A percentile compares a stretch with the other conserved stretches of the same genome.
These are phyloP conservation scores for Nematocida ironsii DNA, from an alignment of 371 early-diverging fungal species.

Conservation along the genomic window DNA sequence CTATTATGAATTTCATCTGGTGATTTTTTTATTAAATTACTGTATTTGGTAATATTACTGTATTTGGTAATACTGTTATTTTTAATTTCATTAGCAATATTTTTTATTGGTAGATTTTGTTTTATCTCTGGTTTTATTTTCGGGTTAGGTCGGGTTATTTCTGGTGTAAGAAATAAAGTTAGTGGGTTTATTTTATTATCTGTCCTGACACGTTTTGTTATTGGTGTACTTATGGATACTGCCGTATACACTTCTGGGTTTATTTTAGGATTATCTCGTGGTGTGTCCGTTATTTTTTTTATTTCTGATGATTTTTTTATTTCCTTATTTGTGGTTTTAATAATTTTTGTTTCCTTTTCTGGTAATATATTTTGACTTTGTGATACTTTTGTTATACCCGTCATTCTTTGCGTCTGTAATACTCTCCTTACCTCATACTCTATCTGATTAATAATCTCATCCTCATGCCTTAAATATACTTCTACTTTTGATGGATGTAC, in stretches of 20 bases:
- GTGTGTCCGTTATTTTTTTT: no score
- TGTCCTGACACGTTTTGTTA: constrained; percentile 33
- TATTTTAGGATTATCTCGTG: no score
- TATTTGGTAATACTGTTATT: no score
- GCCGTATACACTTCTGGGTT: background rate
- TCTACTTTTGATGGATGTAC: constrained; percentile 92
- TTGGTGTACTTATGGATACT: background rate
- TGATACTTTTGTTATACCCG: background rate
- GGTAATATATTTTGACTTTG: background rate
- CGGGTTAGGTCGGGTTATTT: background rate
- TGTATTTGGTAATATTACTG: no score
- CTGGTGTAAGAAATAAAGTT: constrained; percentile 19
- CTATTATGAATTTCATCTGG: no score
- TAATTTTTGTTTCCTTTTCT: background rate
- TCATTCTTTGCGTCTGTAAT: constrained; percentile 28
- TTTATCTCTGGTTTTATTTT: background rate
- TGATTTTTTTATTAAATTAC: no score
- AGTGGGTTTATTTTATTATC: constrained; percentile 36
- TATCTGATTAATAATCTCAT: constrained; percentile 73
- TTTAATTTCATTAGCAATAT: no score
- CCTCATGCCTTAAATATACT: constrained; percentile 83
- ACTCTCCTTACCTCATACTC: constrained; percentile 2
- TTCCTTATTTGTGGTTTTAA: no score
- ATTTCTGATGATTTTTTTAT: no score
- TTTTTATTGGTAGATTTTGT: background rate